Evolutionary conservation across 805 yeast genomes (phyloP), one percentile per base, ranked within the genome.

Genomic region (Ogataea zsoltii): DNA sequence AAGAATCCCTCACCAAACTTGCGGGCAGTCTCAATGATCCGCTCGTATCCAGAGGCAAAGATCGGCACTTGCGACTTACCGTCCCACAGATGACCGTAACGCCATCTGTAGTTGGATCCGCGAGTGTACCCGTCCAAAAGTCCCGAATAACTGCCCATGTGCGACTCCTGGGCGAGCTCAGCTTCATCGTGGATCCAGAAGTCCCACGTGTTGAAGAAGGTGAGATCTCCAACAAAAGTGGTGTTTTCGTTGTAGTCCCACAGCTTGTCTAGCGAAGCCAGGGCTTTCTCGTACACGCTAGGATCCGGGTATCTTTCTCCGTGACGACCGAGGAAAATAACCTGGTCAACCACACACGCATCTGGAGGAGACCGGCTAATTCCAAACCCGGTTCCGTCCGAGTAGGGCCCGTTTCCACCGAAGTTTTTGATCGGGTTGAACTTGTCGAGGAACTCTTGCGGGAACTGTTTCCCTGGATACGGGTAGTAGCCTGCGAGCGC

Each of bases 1-100:
- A 77, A 65, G 63, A 82, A 81, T 0, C 85, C 87, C 48, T 76
- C 67, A 12, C 82, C 77, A 56, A 80, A 82, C 57, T 66, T 63
- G 26, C 69, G 58, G 13, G 84, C 76, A 33, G 83, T 74, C 46
- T 72, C 76, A 49, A 72, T 69, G 15, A 76, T 74, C 50, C 87
- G 71, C 44, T 74, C 72, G 37, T 76, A 72, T 42, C 77, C 78
- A 21, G 80, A 71, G 18, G 79, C 58, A 57, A 79, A 82, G 21
- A 82, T 68, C 10, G 77, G 79, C 26, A 79, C 62, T 5, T 61
- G 51, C 3, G 65, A 34, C 29, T 59, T 54, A 2, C 57, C 60
- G 37, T 73, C 66, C 61, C 68, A 75, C 40, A 82, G 70, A 34
- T 68, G 63, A 15, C 68, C 65, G 60, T 82, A 82, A 42, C 74